Conservation (phyloP, 176 grass and related monocot species). For the Miscanthus lutarioriparius region DNA sequence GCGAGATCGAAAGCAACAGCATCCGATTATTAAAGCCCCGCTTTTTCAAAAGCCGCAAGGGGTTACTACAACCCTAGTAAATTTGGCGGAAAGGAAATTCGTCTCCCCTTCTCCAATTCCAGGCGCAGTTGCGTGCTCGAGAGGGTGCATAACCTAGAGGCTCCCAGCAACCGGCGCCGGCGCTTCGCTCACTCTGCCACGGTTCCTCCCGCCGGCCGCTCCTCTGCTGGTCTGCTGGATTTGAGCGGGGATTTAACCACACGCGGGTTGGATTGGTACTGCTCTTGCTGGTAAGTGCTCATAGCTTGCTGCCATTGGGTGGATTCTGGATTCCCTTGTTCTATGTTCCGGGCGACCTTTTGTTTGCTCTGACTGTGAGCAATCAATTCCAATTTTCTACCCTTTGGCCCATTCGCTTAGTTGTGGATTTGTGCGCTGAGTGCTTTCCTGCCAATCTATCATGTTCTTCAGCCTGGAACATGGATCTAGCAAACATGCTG, state of each 20-base stretch:
- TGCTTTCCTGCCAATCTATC: background rate
- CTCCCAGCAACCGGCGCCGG: background rate
- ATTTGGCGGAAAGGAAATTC: constrained; percentile 6
- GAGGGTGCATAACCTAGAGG: background rate
- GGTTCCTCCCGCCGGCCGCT: background rate
- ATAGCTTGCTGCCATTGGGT: background rate
- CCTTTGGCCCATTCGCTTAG: background rate
- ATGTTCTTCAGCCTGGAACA: background rate
- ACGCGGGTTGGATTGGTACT: background rate
- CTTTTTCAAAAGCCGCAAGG: constrained; percentile 21
- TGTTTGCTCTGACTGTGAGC: background rate
- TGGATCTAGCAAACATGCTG: background rate
- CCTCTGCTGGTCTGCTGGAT: background rate
- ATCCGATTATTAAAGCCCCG: constrained; percentile 13
- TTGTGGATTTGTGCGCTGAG: background rate
- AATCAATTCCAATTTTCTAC: background rate
- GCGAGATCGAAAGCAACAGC: constrained; percentile 44
- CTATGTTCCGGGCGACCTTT: background rate
- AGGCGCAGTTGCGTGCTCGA: constrained; percentile 15
- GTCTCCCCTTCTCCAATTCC: constrained; percentile 3
- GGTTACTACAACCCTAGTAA: background rate
- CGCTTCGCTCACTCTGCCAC: no score
- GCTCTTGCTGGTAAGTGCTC: constrained; percentile 1
- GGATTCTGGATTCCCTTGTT: background rate
- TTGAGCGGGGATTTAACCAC: background rate